Base-by-base conservation (phyloP, 768 basidiomycete genomes). In the Coprinopsis sp. region DNA sequence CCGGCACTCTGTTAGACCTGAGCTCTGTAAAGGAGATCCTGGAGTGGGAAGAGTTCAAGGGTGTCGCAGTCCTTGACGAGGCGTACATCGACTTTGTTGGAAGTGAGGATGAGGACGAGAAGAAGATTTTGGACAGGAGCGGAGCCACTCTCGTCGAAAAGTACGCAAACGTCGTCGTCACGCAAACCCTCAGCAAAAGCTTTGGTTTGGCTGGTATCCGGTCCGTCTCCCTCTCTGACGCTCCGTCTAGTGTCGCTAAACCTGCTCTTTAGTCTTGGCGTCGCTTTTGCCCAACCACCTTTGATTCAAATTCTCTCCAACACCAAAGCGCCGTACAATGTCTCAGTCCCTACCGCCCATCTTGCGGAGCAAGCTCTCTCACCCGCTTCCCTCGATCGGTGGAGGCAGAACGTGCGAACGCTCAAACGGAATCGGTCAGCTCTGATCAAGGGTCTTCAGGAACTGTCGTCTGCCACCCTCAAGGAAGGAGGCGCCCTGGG, bases 271-370 rank as follows among this genome's bases (percentile, higher is more conserved):
- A 96, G 92, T 37, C 73, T 99, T 22, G 96, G 96, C 0, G 79
- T 94, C 37, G 91, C 91, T 0, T 69, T 97, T 46, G 90, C 92
- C 4, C 87, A 93, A 50, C 92, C 92, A 0, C 82, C 90, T 0
- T 70, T 99, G 11, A 87, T 97, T 36, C 94, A 92, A 56, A 76
- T 97, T 51, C 80, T 98, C 44, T 79, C 82, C 49, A 98, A 98
- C 63, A 88, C 94, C 22, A 99, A 99, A 63, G 96, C 95, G 1
- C 96, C 96, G 0, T 99, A 98, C 72, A 97, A 96, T 64, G 82
- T 99, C 54, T 94, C 93, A 13, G 77, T 85, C 0, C 93, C 93
- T 0, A 91, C 91, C 5, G 91, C 95, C 11, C 66, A 79, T 23
- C 78, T 97, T 19, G 94, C 92, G 0, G 63, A 82, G 13, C 72